These are phyloP conservation scores for Apiospora rasikravindrae DNA, from an alignment of 2,329 filamentous ascomycete genomes.

Conservation along the genomic window DNA sequence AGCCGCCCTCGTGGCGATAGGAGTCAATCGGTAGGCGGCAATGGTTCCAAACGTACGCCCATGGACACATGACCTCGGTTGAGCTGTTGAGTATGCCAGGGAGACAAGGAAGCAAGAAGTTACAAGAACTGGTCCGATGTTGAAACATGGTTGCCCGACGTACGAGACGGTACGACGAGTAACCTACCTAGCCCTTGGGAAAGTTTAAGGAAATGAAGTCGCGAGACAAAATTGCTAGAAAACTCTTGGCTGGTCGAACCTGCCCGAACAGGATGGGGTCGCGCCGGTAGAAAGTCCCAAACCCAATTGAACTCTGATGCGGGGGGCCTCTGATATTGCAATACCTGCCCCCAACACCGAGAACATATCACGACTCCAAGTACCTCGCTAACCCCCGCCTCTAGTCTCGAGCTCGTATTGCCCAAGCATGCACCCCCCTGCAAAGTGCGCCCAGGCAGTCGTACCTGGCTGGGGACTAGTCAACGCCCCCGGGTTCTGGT, in stretches of 20 bases:
- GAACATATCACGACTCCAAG: background rate
- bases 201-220: background rate
- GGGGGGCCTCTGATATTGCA: background rate
- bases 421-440: background rate
- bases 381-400: constrained; percentile 5
- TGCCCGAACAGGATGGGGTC: background rate
- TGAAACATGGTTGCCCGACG: background rate
- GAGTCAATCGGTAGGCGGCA: background rate
- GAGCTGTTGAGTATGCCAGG: background rate
- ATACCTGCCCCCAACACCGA: background rate
- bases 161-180: background rate
- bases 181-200: background rate
- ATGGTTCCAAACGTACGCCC: background rate
- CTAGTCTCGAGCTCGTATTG: background rate
- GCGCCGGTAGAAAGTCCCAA: background rate
- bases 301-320: background rate
- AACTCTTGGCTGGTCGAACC: background rate
- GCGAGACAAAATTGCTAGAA: background rate
- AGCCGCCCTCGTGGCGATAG: background rate
- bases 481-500: background rate
- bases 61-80: background rate
- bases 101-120: background rate
- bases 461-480: constrained; percentile 2
- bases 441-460: background rate
- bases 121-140: background rate